Evolutionary conservation across 2,329 filamentous ascomycete species (phyloP).

Genomic region (Chaetomium strumarium): DNA sequence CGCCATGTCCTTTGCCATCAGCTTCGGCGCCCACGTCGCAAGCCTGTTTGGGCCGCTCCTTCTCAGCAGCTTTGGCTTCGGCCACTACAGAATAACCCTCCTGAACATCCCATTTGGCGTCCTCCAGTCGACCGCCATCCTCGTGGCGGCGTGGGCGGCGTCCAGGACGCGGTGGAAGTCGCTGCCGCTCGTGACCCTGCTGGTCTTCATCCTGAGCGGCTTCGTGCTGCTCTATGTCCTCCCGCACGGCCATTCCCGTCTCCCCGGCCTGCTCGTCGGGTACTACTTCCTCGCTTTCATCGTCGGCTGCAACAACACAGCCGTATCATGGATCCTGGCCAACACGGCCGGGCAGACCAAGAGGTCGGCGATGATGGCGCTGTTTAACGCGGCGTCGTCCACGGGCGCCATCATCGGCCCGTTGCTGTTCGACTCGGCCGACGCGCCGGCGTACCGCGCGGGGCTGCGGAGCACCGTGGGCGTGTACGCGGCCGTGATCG

Average conservation of each 20-base stretch:
- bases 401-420: slow-evolving; percentile 64
- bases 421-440: slow-evolving; percentile 51
- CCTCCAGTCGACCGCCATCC: slow-evolving; percentile 54
- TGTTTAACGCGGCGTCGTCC: slow-evolving; percentile 57
- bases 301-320: slow-evolving; percentile 59
- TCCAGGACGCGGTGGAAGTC: slow-evolving; percentile 54
- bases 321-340: slow-evolving; percentile 62
- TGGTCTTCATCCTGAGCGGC: slow-evolving; percentile 56
- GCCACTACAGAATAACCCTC: slow-evolving; percentile 51
- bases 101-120: slow-evolving; percentile 64
- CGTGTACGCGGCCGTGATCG: slow-evolving; percentile 49
- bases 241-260: slow-evolving; percentile 36
- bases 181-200: slow-evolving; percentile 45
- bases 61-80: slow-evolving; percentile 53
- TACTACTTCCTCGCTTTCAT: slow-evolving; percentile 64
- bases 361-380: slow-evolving; percentile 56
- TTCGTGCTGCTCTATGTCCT: slow-evolving; percentile 52
- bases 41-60: slow-evolving; percentile 63
- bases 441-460: slow-evolving; percentile 53
- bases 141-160: slow-evolving; percentile 53
- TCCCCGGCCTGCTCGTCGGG: slow-evolving; percentile 47
- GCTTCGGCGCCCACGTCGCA: slow-evolving; percentile 57
- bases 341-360: slow-evolving; percentile 56
- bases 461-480: slow-evolving; percentile 51
- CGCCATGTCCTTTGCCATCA: slow-evolving; percentile 54